phyloP scores from a whole-genome alignment of 2,329 filamentous ascomycete genomes.

The Beauveria australis region DNA sequence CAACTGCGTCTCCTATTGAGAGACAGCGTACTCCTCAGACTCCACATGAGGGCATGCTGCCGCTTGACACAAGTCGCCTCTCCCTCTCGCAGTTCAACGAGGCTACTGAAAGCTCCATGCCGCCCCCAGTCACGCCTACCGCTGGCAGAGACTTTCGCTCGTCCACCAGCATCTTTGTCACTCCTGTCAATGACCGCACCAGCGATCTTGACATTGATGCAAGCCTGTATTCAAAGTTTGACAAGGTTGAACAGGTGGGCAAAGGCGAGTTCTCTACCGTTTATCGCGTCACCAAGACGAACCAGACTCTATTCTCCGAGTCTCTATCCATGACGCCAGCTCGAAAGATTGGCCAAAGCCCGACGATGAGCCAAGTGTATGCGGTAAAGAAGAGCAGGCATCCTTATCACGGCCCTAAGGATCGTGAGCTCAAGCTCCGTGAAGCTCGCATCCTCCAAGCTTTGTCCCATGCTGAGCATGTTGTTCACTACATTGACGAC shows the following conservation, averaged over 20 bases:
- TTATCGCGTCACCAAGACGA: slow-evolving; percentile 59
- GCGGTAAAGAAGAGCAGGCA: slow-evolving; percentile 91
- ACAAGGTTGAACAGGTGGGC: slow-evolving; percentile 71
- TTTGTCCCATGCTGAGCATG: slow-evolving; percentile 74
- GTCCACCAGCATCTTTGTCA: slow-evolving; percentile 50
- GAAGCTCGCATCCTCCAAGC: slow-evolving; percentile 74
- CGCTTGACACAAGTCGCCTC: slow-evolving; percentile 72
- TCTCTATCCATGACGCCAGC: slow-evolving; percentile 39
- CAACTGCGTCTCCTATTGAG: slow-evolving; percentile 53
- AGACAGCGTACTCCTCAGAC: slow-evolving; percentile 63
- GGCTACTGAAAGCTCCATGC: slow-evolving; percentile 27
- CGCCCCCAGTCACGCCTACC: slow-evolving; percentile 73
- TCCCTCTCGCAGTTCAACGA: slow-evolving; percentile 63
- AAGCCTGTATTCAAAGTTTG: slow-evolving; percentile 66
- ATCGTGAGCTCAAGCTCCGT: slow-evolving; percentile 74
- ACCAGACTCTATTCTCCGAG: slow-evolving; percentile 23
- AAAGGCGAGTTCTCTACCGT: slow-evolving; percentile 92
- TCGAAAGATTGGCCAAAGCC: slow-evolving; percentile 39
- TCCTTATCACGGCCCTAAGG: slow-evolving; percentile 66
- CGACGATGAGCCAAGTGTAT: slow-evolving; percentile 57
- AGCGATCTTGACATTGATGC: slow-evolving; percentile 64
- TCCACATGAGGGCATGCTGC: slow-evolving; percentile 64
- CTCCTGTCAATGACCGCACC: slow-evolving; percentile 61
- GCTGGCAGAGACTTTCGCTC: slow-evolving; percentile 43
- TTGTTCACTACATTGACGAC: slow-evolving; percentile 73